A percentile compares a stretch with the other conserved stretches of the same genome.
Evolutionary conservation across 2,329 filamentous ascomycete genomes (phyloP).

Genomic region (Aspergillus melleus): DNA sequence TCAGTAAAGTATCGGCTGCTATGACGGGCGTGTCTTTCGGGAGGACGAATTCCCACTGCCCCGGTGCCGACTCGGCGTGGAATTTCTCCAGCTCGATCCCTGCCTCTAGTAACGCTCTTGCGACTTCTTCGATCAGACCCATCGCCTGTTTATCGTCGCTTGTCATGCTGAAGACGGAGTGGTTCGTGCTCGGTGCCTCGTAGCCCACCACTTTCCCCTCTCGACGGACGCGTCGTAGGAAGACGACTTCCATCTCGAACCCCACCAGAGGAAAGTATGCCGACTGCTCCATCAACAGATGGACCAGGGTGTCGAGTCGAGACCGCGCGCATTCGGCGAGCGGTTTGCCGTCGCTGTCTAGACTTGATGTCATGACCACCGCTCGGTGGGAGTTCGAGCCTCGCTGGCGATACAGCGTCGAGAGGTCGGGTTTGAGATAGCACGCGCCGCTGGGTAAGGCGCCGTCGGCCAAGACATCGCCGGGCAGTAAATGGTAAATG

Average conservation of each 20-base stretch:
- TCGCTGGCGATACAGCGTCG: conserved; percentile 1
- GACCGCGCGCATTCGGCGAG: conserved; percentile 5
- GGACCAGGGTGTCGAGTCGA: not conserved
- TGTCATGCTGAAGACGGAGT: conserved; percentile 61
- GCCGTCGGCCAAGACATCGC: not conserved
- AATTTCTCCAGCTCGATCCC: conserved; percentile 26
- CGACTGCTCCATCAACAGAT: not conserved
- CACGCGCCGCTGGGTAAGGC: not conserved
- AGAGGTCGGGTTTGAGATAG: conserved; percentile 1
- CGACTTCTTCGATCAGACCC: conserved; percentile 28
- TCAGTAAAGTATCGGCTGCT: conserved; percentile 26
- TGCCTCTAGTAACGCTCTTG: conserved; percentile 11
- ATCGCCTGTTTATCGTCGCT: conserved; percentile 56
- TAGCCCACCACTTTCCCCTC: conserved; percentile 24
- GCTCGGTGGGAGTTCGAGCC: not conserved
- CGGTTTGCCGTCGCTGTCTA: not conserved
- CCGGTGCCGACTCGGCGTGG: conserved; percentile 26
- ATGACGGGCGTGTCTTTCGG: conserved; percentile 20
- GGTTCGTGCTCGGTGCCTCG: conserved; percentile 57
- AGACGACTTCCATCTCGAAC: conserved; percentile 74
- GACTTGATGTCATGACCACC: not conserved
- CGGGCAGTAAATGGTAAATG: not conserved
- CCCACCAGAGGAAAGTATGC: conserved; percentile 52
- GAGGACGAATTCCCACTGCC: conserved; percentile 31
- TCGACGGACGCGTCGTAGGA: conserved; percentile 52